These are phyloP conservation scores for Colletotrichum incanum DNA, from an alignment of 2,329 filamentous ascomycete species.

Conservation along the genomic window DNA sequence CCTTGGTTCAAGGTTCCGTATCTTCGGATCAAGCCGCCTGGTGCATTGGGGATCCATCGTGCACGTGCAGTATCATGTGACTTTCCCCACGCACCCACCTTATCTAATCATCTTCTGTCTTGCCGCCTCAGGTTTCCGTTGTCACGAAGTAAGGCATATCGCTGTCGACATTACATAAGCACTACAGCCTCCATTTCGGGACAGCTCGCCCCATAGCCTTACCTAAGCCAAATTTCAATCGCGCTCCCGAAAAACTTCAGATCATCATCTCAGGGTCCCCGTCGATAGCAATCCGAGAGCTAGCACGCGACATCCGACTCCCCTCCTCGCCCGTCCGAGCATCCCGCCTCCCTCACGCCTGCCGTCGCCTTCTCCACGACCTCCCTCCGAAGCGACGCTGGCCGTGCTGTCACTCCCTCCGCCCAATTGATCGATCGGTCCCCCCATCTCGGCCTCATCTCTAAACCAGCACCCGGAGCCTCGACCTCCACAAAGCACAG, in stretches of 20 bases:
- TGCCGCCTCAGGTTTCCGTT: background rate
- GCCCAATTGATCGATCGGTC: conserved; percentile 3
- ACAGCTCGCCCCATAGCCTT: conserved; percentile 31
- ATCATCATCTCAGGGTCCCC: conserved; percentile 27
- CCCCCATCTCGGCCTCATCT: background rate
- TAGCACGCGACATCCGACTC: conserved; percentile 23
- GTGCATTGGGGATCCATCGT: background rate
- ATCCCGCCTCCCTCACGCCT: conserved; percentile 8
- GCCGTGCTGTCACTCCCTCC: conserved; percentile 24
- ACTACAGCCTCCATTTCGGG: conserved; percentile 1
- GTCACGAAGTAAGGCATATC: too few species aligned
- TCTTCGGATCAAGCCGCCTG: conserved; percentile 26
- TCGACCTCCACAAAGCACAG: background rate
- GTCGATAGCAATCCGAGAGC: background rate
- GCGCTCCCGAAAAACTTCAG: conserved; percentile 39
- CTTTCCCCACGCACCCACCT: fast-evolving
- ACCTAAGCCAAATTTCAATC: conserved; percentile 38
- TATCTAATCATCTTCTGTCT: background rate
- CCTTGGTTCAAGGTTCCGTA: conserved; percentile 12
- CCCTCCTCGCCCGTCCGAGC: conserved; percentile 1
- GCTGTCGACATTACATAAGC: conserved; percentile 15
- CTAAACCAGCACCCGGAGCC: background rate
- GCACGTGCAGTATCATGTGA: background rate
- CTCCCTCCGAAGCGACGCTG: conserved; percentile 33
- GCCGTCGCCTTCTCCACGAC: background rate